phyloP scores from a whole-genome alignment of 2,329 filamentous ascomycete genomes.

The Diaporthe eres region DNA sequence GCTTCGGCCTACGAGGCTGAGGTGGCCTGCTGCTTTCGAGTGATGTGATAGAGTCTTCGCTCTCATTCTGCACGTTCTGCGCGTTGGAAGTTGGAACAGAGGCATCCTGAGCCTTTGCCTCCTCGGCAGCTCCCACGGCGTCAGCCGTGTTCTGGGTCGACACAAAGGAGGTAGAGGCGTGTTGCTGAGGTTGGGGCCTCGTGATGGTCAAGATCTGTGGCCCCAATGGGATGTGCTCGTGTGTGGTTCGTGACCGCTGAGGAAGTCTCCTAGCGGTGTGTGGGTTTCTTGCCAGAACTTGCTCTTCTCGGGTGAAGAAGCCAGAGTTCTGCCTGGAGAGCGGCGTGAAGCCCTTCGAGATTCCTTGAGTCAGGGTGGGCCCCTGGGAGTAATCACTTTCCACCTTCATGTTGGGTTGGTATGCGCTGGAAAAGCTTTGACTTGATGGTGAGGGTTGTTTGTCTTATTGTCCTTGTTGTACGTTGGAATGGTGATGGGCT shows the following conservation, averaged over 20 bases:
- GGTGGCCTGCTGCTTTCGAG: constrained; percentile 42
- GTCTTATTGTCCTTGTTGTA: background rate
- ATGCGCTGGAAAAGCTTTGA: background rate
- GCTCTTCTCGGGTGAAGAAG: constrained; percentile 57
- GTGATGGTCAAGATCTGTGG: constrained; percentile 40
- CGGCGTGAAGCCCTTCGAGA: constrained; percentile 41
- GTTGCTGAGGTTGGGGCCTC: constrained; percentile 33
- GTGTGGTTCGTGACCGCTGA: constrained; percentile 42
- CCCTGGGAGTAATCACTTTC: constrained; percentile 37
- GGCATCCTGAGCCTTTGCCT: constrained; percentile 6
- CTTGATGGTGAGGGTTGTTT: background rate
- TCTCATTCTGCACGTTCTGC: constrained; percentile 39
- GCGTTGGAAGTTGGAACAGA: constrained; percentile 1
- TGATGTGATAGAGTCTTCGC: constrained; percentile 40
- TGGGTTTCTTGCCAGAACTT: constrained; percentile 55
- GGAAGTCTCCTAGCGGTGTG: constrained; percentile 39
- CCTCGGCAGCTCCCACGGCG: background rate
- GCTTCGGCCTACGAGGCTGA: constrained; percentile 49
- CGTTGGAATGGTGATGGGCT: background rate
- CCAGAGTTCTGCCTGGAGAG: constrained; percentile 42
- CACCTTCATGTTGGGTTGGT: constrained; percentile 36
- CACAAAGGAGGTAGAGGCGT: constrained; percentile 12
- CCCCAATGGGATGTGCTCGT: constrained; percentile 39
- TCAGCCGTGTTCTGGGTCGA: constrained; percentile 15
- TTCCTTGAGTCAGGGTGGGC: constrained; percentile 31